Evolutionary conservation across 345 rosid genomes (phyloP).

Genomic region (Trapa bicornis): DNA sequence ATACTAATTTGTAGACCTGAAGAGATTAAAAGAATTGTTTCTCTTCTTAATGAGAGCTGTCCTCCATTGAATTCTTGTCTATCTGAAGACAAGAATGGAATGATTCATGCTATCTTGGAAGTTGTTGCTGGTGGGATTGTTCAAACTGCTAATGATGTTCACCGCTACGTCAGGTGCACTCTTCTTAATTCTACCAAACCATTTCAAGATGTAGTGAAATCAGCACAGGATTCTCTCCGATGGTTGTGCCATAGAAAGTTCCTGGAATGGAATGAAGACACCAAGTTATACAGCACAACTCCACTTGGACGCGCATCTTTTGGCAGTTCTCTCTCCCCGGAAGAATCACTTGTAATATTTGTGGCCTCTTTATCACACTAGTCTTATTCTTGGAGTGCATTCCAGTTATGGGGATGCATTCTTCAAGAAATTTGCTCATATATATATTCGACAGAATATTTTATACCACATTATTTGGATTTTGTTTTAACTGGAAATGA

Average conservation of each 20-base stretch:
- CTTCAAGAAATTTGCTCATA: neutral
- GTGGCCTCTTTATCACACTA: neutral
- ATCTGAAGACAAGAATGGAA: constrained; percentile 95
- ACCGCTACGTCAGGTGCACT: constrained; percentile 91
- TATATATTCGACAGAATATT: neutral
- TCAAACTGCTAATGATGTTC: constrained; percentile 80
- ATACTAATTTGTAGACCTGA: constrained; percentile 78
- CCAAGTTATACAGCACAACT: constrained; percentile 68
- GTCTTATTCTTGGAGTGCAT: neutral
- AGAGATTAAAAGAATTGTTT: constrained; percentile 68
- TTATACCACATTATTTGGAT: neutral
- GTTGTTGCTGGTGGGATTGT: constrained; percentile 98
- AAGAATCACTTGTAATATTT: constrained; percentile 75
- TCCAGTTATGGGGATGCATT: neutral
- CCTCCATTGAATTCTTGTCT: constrained; percentile 89
- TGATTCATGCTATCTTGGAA: constrained; percentile 98
- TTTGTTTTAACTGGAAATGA: neutral
- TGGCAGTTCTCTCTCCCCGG: constrained; percentile 98
- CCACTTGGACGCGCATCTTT: constrained; percentile 96
- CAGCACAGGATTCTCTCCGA: constrained; percentile 96
- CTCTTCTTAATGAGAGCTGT: constrained; percentile 74
- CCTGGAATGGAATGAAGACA: constrained; percentile 92
- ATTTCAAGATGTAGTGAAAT: constrained; percentile 84
- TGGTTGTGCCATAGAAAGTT: constrained; percentile 89
- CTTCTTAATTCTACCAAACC: constrained; percentile 94